These are phyloP conservation scores for Harringtonia aguacate DNA, from an alignment of 2,329 filamentous ascomycete genomes.

Conservation along the genomic window DNA sequence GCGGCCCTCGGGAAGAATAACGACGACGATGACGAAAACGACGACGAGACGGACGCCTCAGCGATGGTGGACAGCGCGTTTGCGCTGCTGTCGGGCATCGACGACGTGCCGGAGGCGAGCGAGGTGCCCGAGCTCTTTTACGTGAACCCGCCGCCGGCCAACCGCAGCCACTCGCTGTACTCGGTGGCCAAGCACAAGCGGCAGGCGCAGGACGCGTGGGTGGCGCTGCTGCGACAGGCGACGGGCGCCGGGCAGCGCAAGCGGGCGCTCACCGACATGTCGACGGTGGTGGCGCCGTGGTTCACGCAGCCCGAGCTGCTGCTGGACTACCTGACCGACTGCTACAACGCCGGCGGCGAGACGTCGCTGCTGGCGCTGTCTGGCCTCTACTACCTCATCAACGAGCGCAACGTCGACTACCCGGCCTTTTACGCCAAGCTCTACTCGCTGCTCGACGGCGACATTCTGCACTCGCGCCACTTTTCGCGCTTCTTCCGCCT, in stretches of 20 bases:
- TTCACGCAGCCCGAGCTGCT: conserved; percentile 80
- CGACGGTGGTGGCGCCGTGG: conserved; percentile 74
- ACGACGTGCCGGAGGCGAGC: conserved; percentile 56
- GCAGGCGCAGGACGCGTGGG: conserved; percentile 77
- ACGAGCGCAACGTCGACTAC: conserved; percentile 90
- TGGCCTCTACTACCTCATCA: conserved; percentile 90
- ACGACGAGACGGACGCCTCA: conserved; percentile 7
- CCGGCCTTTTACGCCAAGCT: conserved; percentile 88
- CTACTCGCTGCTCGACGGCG: conserved; percentile 80
- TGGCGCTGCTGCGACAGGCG: conserved; percentile 59
- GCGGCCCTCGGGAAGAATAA: conserved; percentile 13
- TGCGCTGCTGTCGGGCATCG: conserved; percentile 53
- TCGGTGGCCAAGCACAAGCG: conserved; percentile 64
- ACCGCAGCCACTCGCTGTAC: conserved; percentile 54
- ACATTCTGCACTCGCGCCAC: conserved; percentile 87
- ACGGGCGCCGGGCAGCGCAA: conserved; percentile 70
- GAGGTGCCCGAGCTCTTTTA: conserved; percentile 62
- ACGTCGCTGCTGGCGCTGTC: conserved; percentile 81
- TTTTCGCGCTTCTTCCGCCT: conserved; percentile 88
- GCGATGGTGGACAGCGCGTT: conserved; percentile 40
- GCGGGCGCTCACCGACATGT: conserved; percentile 62
- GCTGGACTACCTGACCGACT: conserved; percentile 95
- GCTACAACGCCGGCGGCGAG: conserved; percentile 76
- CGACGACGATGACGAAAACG: conserved; percentile 14
- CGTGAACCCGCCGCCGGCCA: conserved; percentile 45